Evolutionary conservation across 331 rosid genomes (phyloP), one percentile per base, ranked within the genome.

Genomic region (Rhamnella rubrinervis): DNA sequence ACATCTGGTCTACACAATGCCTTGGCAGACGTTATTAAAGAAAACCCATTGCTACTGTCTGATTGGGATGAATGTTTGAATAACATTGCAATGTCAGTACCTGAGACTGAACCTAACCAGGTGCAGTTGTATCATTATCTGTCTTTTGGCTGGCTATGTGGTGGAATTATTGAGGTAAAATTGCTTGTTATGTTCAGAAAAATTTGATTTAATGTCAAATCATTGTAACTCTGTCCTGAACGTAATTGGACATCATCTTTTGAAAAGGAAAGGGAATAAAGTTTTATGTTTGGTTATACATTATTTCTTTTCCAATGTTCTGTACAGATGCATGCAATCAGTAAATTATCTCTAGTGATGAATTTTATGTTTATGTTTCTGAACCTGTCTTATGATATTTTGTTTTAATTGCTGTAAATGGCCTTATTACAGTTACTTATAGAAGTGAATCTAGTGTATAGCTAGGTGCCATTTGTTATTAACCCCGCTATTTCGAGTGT

Each of bases 1-100:
- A 92, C 96, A 68, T 85, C 99, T 73, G 97, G 99, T 61, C 86
- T 95, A 86, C 99, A 89, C 83, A 95, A 89, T 78, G 97, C 96
- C 56, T 61, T 84, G 87, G 87, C 83, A 66, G 84, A 83, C 63
- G 35, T 72, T 8, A 23, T 6, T 64, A 73, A 60, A 74, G 97
- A 89, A 84, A 73, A 91, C 75, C 96, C 96, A 64, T 66, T 89
- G 49, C 70, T 86, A 44, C 58, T 89, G 83, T 50, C 79, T 37
- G 99, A 95, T 77, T 95, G 99, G 99, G 84, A 91, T 77, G 96
- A 77, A 74, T 89, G 97, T 78, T 85, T 95, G 71, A 76, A 83
- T 31, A 67, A 67, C 50, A 80, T 89, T 70, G 87, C 93, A 47
- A 65, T 15, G 63, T 79, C 96, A 41, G 82, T 39, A 25, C 97